Evolutionary conservation across 176 grass and related monocot genomes (phyloP), one percentile per base, ranked within the genome.

Genomic region (Microstegium vimineum): DNA sequence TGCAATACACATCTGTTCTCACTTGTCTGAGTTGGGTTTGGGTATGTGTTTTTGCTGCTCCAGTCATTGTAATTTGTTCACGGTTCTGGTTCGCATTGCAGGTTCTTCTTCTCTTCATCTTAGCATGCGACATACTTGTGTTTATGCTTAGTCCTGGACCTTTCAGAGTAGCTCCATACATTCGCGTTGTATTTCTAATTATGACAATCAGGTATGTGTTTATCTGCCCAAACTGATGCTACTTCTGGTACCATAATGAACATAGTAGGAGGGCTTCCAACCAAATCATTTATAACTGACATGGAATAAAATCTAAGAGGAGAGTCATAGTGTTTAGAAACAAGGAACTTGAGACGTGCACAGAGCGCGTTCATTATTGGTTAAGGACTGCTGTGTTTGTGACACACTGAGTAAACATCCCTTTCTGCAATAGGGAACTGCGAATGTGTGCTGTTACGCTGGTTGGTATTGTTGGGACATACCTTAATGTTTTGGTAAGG

Each of bases 401-500:
- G 41, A 64, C 42, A 30, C 26, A 81, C 85, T 42, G 59, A 86
- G 72, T 77, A 73, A 86, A 60, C 40, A 40, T 66, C 71, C 64
- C 27, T 83, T 83, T 84, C 52, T 87, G 22, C 64, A 77, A 81
- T 68, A 97, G 94, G 88, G 84, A 94, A 83, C 76, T 98, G 75
- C 82, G 90, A 82, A 83, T 90, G 68, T 95, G 95, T 85, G 90
- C 88, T 71, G 27, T 93, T 76, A 98, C 95, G 83, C 84, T 98
- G 62, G 73, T 62, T 76, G 95, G 95, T 70, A 92, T 98, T 60
- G 49, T 91, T 86, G 82, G 82, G 42, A 94, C 86, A 72, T 98
- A 98, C 80, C 89, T 98, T 45, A 93, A 98, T 90, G 81, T 98
- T 71, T 88, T 98, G 95, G 95, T 98, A 90, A 92, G 90, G 30